These are phyloP conservation scores for Sicyos baderoa DNA, from an alignment of 306 rosid genomes.

Conservation along the genomic window DNA sequence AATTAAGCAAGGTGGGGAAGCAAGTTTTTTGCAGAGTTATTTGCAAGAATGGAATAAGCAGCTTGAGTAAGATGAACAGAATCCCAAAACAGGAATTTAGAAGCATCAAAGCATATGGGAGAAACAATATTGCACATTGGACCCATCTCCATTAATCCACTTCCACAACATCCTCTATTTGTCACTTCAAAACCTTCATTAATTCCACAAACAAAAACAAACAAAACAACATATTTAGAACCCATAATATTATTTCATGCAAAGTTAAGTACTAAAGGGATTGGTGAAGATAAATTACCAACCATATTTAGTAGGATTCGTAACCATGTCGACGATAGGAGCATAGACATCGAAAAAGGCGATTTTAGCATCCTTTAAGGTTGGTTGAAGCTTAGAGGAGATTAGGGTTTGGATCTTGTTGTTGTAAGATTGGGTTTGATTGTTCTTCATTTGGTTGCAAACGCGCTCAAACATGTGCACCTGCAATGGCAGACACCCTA, in stretches of 20 bases:
- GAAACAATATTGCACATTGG: background rate
- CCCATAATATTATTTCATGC: too few species aligned
- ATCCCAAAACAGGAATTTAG: background rate
- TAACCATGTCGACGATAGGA: background rate
- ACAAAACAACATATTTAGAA: too few species aligned
- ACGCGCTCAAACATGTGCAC: slow-evolving; percentile 25
- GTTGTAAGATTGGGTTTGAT: slow-evolving; percentile 23
- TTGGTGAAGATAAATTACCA: too few species aligned
- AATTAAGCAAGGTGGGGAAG: background rate
- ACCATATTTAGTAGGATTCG: background rate
- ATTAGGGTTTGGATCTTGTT: slow-evolving; percentile 18
- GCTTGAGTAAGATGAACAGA: background rate
- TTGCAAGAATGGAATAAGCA: slow-evolving; percentile 2
- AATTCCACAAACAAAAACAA: background rate
- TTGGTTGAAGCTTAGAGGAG: background rate
- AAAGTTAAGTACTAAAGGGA: too few species aligned
- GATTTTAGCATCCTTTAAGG: background rate
- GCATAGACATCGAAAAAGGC: background rate
- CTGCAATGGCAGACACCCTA: slow-evolving; percentile 24
- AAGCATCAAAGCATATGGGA: background rate
- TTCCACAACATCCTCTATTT: slow-evolving; percentile 5
- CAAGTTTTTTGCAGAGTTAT: background rate
- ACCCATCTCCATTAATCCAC: background rate
- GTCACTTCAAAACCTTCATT: background rate
- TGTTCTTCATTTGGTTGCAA: slow-evolving; percentile 21